Evolutionary conservation across 139 green algal species (phyloP).

Genomic region (Mychonastes homosphaera): DNA sequence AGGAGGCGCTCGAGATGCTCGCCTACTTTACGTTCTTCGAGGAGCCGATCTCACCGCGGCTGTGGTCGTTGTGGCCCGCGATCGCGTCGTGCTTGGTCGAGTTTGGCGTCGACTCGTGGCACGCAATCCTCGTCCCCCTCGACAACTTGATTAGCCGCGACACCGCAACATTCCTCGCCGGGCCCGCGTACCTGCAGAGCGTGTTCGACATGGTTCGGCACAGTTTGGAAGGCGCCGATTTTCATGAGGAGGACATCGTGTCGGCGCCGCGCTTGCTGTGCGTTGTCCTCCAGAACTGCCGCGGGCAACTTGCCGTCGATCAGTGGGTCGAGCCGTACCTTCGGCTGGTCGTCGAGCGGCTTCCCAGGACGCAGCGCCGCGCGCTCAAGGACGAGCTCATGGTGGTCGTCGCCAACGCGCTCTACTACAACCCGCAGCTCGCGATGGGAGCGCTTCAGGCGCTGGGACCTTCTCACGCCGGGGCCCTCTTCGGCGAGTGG

Average conservation of each 20-base stretch:
- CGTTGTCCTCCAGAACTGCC: not conserved
- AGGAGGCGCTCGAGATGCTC: slow-evolving; percentile 87
- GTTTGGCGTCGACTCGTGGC: slow-evolving; percentile 85
- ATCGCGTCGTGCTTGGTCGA: slow-evolving; percentile 57
- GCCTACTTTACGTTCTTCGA: slow-evolving; percentile 86
- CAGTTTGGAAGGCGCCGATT: slow-evolving; percentile 18
- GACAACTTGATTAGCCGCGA: slow-evolving; percentile 88
- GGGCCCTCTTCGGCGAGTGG: no score
- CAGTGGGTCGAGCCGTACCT: slow-evolving; percentile 62
- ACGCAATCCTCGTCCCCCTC: slow-evolving; percentile 66
- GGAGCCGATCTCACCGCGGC: slow-evolving; percentile 41
- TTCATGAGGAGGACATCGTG: slow-evolving; percentile 53
- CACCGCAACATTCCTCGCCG: slow-evolving; percentile 44
- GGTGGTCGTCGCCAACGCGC: slow-evolving; percentile 61
- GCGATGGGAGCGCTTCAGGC: slow-evolving; percentile 46
- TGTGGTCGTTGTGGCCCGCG: slow-evolving; percentile 87
- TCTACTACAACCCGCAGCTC: slow-evolving; percentile 85
- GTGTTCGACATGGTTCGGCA: slow-evolving; percentile 33
- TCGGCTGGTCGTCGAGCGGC: slow-evolving; percentile 34
- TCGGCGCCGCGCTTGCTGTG: not conserved
- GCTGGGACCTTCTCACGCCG: no score
- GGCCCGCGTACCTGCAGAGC: slow-evolving; percentile 57
- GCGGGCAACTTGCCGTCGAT: slow-evolving; percentile 67
- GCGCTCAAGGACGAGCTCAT: slow-evolving; percentile 55
- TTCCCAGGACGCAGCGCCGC: slow-evolving; percentile 19